Evolutionary conservation across 164 flowering plant genomes (phyloP).

Genomic region (Sextonia rubra): DNA sequence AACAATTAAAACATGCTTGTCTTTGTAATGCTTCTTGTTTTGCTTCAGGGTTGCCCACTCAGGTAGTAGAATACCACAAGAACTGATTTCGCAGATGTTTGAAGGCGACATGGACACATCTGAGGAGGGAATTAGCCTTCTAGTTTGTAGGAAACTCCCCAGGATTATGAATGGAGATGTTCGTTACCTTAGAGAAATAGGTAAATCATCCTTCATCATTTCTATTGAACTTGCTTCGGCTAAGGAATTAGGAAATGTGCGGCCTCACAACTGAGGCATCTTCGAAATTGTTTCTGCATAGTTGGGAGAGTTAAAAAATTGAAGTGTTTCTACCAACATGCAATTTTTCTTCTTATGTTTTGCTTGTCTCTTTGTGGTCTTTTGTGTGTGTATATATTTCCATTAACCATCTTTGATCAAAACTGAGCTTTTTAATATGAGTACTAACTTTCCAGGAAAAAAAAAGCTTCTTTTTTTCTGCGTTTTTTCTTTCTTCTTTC

Average conservation of each 20-base stretch:
- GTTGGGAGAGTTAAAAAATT: background rate
- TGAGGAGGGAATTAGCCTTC: conserved; percentile 66
- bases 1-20: no score
- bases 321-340: background rate
- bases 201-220: conserved; percentile 62
- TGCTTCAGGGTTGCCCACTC: no score
- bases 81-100: no score
- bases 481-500: no score
- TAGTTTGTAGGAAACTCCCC: conserved; percentile 69
- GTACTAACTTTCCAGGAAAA: no score
- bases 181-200: conserved; percentile 73
- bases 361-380: background rate
- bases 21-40: no score
- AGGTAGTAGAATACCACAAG: no score
- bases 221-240: conserved; percentile 72
- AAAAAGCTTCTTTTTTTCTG: no score
- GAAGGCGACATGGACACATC: no score
- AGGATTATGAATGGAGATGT: conserved; percentile 94
- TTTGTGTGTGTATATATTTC: no score
- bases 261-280: background rate
- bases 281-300: background rate
- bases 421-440: no score
- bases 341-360: background rate
- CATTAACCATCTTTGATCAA: no score
- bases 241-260: conserved; percentile 6